These are phyloP conservation scores for Andrographis paniculata DNA, from an alignment of 305 asterid species.

Conservation along the genomic window DNA sequence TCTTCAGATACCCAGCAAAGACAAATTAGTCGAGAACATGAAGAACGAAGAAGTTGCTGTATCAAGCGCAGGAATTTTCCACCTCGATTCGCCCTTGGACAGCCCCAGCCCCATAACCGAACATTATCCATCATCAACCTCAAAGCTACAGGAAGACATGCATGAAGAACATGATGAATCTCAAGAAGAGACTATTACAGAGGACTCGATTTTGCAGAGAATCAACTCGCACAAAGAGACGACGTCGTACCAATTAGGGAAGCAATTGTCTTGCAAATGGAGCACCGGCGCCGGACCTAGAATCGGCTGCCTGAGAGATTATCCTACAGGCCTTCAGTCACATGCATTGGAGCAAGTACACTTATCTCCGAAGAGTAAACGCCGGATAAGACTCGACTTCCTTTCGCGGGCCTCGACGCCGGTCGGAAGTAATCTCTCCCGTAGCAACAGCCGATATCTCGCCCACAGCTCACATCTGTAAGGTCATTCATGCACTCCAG, in stretches of 20 bases:
- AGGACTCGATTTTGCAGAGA: constrained; percentile 39
- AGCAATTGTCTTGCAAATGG: constrained; percentile 66
- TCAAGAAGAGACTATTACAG: constrained; percentile 30
- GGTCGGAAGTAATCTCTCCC: neutral
- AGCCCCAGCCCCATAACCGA: constrained; percentile 26
- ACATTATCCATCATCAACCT: constrained; percentile 21
- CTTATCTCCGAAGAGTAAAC: constrained; percentile 52
- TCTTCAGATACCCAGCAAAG: constrained; percentile 54
- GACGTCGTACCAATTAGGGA: constrained; percentile 59
- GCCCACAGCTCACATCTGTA: neutral
- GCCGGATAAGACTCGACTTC: constrained; percentile 26
- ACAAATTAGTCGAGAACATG: constrained; percentile 25
- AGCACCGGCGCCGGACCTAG: constrained; percentile 85
- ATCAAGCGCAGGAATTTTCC: constrained; percentile 13
- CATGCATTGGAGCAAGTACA: constrained; percentile 56
- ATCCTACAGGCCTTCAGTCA: constrained; percentile 59
- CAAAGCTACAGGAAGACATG: neutral
- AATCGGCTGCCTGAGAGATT: constrained; percentile 70
- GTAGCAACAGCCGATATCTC: neutral
- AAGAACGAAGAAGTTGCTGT: constrained; percentile 23
- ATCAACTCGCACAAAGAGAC: constrained; percentile 54
- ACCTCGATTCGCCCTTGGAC: constrained; percentile 28
- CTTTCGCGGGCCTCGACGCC: constrained; percentile 46
- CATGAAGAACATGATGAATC: constrained; percentile 17
- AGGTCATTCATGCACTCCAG: too few relatives aligned